Percentiles rank a stretch among this genome's conserved stretches.
These are phyloP conservation scores for Diaporthe citriasiana DNA, from an alignment of 2,329 filamentous ascomycete species.

Conservation along the genomic window DNA sequence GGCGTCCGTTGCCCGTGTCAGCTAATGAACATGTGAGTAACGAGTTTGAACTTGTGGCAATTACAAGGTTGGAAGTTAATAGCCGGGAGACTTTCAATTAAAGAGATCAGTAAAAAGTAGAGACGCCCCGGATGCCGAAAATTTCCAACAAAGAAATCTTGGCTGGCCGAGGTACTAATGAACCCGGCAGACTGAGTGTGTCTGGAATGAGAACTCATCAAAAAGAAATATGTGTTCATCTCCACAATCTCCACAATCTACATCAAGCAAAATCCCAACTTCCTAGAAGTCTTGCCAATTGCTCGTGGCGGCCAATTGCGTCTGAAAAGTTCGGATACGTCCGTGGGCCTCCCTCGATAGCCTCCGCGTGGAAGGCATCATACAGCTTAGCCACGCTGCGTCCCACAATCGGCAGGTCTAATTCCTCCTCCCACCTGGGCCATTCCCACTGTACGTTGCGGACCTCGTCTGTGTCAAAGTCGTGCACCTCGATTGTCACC, in stretches of 20 bases:
- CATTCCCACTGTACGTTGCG: slow-evolving; percentile 60
- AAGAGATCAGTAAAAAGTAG: background rate
- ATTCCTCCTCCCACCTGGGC: slow-evolving; percentile 60
- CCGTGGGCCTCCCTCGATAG: slow-evolving; percentile 4
- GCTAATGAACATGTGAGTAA: background rate
- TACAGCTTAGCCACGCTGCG: slow-evolving; percentile 69
- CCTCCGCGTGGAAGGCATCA: slow-evolving; percentile 60
- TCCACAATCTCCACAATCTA: slow-evolving; percentile 4
- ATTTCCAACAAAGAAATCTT: background rate
- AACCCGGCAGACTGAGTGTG: background rate
- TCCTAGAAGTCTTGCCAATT: slow-evolving; percentile 28
- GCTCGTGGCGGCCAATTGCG: slow-evolving; percentile 37
- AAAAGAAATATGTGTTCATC: background rate
- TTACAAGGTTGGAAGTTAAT: background rate
- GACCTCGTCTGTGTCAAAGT: slow-evolving; percentile 61
- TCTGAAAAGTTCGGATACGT: slow-evolving; percentile 34
- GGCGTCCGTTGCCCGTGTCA: background rate
- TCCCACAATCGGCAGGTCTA: slow-evolving; percentile 56
- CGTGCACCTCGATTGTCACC: slow-evolving; percentile 64
- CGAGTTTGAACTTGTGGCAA: no score
- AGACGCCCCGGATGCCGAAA: background rate
- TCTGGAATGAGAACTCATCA: slow-evolving; percentile 9
- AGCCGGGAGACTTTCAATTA: background rate
- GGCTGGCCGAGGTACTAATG: background rate
- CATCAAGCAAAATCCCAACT: slow-evolving; percentile 18